These are phyloP conservation scores for Borovskyia barvae DNA, from an alignment of 208 protist genomes.

Conservation along the genomic window DNA sequence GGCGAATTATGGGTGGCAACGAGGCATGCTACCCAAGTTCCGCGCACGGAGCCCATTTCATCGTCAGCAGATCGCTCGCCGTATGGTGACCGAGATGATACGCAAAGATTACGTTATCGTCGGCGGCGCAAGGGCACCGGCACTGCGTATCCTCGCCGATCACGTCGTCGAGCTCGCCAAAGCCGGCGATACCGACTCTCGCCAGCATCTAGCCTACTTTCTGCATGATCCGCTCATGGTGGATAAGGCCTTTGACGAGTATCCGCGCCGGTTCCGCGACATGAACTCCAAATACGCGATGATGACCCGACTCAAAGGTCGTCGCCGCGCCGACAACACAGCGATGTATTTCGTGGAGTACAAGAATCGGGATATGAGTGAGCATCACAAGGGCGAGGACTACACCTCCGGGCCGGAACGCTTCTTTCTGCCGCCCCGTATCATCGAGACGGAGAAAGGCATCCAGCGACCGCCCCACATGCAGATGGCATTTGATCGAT, in stretches of 20 bases:
- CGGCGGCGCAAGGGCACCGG: slow-evolving; percentile 77
- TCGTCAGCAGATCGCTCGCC: slow-evolving; percentile 81
- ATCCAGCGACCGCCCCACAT: slow-evolving; percentile 89
- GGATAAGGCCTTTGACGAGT: slow-evolving; percentile 92
- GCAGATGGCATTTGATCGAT: slow-evolving; percentile 92
- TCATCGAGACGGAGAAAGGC: slow-evolving; percentile 87
- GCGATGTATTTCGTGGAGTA: slow-evolving; percentile 92
- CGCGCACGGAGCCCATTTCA: slow-evolving; percentile 82
- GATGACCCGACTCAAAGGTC: slow-evolving; percentile 81
- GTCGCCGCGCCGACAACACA: slow-evolving; percentile 63
- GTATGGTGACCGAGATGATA: slow-evolving; percentile 91
- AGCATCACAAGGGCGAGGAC: slow-evolving; percentile 91
- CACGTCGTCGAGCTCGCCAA: slow-evolving; percentile 90
- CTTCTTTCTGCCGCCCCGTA: slow-evolving; percentile 87
- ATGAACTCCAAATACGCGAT: slow-evolving; percentile 86
- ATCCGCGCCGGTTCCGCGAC: slow-evolving; percentile 80
- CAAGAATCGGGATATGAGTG: slow-evolving; percentile 87
- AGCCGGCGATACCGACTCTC: slow-evolving; percentile 83
- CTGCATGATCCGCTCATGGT: slow-evolving; percentile 89
- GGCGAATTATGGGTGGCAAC: slow-evolving; percentile 82
- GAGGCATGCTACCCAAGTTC: slow-evolving; percentile 83
- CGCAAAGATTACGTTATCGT: slow-evolving; percentile 90
- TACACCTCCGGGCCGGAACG: slow-evolving; percentile 78
- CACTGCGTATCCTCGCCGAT: slow-evolving; percentile 83
- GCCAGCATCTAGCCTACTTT: slow-evolving; percentile 88